Conservation (phyloP, 768 basidiomycete genomes). For the Tylopilus intermedius region DNA sequence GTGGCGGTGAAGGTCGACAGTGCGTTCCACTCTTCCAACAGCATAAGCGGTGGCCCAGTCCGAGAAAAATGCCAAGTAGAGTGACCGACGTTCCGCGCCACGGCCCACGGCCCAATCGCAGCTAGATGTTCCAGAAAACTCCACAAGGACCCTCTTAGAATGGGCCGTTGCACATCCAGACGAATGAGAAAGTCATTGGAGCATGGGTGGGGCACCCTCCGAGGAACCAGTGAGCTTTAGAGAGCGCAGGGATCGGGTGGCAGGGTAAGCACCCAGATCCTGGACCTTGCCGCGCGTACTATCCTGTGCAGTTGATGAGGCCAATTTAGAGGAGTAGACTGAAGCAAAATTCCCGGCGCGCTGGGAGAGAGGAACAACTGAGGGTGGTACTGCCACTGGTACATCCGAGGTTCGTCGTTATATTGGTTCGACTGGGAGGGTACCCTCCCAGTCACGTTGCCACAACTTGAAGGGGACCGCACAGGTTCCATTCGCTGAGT, state of each 20-base stretch:
- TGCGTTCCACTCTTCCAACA: background rate
- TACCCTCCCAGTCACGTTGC: background rate
- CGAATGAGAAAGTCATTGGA: background rate
- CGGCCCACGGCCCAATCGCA: too few relatives aligned
- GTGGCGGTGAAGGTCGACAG: background rate
- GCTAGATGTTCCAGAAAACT: background rate
- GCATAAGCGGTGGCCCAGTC: too few relatives aligned
- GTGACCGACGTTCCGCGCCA: background rate
- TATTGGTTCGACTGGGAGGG: background rate
- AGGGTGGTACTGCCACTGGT: background rate
- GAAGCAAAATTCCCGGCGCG: too few relatives aligned
- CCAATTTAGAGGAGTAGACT: background rate
- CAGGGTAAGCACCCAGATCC: background rate
- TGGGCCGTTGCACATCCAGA: background rate
- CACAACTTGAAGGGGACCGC: background rate
- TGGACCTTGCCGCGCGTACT: too few relatives aligned
- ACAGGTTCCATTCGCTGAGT: background rate
- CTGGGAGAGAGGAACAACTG: background rate
- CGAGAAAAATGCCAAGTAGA: background rate
- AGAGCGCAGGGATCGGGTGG: background rate
- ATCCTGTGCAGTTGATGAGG: background rate
- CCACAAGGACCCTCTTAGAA: background rate
- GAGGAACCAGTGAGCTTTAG: background rate
- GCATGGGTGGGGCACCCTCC: background rate
- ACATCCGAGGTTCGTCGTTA: background rate